A percentile compares a stretch with the other conserved stretches of the same genome.
phyloP scores from a whole-genome alignment of 176 grass and related monocot species.

The Panicum miliaceum region DNA sequence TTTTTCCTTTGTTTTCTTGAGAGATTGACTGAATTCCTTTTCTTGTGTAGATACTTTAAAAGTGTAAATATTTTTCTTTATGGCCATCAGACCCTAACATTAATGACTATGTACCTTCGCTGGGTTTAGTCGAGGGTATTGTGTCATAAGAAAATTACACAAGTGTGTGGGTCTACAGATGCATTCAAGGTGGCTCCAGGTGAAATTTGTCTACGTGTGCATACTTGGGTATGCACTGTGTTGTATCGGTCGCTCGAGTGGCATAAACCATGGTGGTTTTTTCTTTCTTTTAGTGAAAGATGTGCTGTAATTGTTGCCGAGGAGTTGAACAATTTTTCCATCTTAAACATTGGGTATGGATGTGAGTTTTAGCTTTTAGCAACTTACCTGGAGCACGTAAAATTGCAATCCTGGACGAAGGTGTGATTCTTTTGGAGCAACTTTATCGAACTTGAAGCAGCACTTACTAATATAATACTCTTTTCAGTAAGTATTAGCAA shows the following conservation, averaged over 20 bases:
- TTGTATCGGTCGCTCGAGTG: neutral
- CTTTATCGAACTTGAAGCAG: constrained; percentile 48
- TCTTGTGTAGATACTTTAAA: constrained; percentile 47
- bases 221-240: neutral
- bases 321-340: neutral
- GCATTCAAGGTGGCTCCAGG: neutral
- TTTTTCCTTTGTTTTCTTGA: neutral
- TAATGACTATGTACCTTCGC: constrained; percentile 37
- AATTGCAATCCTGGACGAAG: constrained; percentile 34
- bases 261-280: neutral
- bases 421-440: constrained; percentile 46
- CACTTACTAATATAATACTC: constrained; percentile 47
- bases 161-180: neutral
- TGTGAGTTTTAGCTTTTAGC: constrained; percentile 29
- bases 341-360: constrained; percentile 30
- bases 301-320: constrained; percentile 17
- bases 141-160: constrained; percentile 29
- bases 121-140: constrained; percentile 42
- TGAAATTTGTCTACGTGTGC: neutral
- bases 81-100: constrained; percentile 33
- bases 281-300: constrained; percentile 5
- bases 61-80: constrained; percentile 26
- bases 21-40: constrained; percentile 28
- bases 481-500: constrained; percentile 52
- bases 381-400: constrained; percentile 43